phyloP scores from a whole-genome alignment of 257 asterid genomes.

The Marsdenia floribunda region DNA sequence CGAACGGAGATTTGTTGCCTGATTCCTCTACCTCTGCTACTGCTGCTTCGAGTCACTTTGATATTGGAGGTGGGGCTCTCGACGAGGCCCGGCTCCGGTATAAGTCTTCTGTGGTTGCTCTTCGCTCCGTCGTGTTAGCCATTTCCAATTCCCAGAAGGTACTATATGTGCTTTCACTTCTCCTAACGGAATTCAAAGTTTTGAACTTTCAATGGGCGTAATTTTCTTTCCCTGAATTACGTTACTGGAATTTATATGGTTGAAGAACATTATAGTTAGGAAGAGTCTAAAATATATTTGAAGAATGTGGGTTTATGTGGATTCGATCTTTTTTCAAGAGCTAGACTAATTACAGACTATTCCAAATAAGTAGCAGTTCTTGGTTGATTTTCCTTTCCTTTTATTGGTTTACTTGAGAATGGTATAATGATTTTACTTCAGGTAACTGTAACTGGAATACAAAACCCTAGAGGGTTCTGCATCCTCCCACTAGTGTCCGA shows the following conservation, averaged over 20 bases:
- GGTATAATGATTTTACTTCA: not conserved
- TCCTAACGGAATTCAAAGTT: not conserved
- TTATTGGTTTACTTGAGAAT: not conserved
- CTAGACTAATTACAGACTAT: not conserved
- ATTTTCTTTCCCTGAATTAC: not conserved
- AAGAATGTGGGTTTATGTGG: not conserved
- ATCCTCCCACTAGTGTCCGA: not conserved
- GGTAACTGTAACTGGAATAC: not conserved
- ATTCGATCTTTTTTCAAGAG: not conserved
- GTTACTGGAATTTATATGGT: not conserved
- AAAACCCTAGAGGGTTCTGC: not conserved
- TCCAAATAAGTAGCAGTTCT: not conserved
- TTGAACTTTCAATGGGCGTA: not conserved
- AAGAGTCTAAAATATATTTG: not conserved
- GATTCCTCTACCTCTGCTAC: slow-evolving; percentile 59
- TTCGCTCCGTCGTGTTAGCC: slow-evolving; percentile 61
- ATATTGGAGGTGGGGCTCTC: slow-evolving; percentile 81
- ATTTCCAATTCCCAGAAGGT: slow-evolving; percentile 68
- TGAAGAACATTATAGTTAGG: not conserved
- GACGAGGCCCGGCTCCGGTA: slow-evolving; percentile 77
- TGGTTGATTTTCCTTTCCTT: not conserved
- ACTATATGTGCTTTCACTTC: not conserved
- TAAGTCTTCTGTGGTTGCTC: slow-evolving; percentile 61
- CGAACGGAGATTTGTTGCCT: slow-evolving; percentile 53
- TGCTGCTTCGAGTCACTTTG: slow-evolving; percentile 40